Evolutionary conservation across 2,329 filamentous ascomycete genomes (phyloP).

Genomic region (Chrysosporium keratinophilum): DNA sequence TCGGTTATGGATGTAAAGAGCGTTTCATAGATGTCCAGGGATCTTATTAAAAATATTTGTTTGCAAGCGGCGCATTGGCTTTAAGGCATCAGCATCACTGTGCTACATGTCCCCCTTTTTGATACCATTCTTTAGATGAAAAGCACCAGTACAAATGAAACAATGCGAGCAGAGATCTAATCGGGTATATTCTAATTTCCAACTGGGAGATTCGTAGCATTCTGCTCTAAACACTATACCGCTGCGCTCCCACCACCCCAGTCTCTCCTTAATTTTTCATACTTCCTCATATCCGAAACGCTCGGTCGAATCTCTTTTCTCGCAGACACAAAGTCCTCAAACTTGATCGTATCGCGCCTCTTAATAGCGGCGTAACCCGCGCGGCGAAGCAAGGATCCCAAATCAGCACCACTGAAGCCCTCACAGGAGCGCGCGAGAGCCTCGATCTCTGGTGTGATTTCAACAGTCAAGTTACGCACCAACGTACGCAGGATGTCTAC

Average conservation of each 20-base stretch:
- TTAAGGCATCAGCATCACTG: not conserved
- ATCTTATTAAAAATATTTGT: not conserved
- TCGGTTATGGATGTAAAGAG: slow-evolving; percentile 66
- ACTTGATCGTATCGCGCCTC: slow-evolving; percentile 38
- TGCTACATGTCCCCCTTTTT: not conserved
- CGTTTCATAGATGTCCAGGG: not conserved
- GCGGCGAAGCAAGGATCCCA: slow-evolving; percentile 48
- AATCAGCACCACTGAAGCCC: slow-evolving; percentile 64
- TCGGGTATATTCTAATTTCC: slow-evolving; percentile 3
- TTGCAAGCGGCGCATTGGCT: not conserved
- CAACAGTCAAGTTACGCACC: slow-evolving; percentile 41
- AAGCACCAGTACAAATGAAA: not conserved
- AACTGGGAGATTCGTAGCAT: not conserved
- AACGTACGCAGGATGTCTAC: slow-evolving; percentile 73
- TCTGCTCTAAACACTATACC: not conserved
- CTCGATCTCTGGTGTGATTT: slow-evolving; percentile 47
- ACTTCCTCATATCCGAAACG: slow-evolving; percentile 49
- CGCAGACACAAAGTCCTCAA: slow-evolving; percentile 35
- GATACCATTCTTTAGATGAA: not conserved
- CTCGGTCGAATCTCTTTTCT: slow-evolving; percentile 37
- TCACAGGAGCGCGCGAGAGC: slow-evolving; percentile 61
- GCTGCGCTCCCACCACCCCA: slow-evolving; percentile 34
- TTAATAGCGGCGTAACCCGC: slow-evolving; percentile 50
- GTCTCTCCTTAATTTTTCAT: slow-evolving; percentile 44
- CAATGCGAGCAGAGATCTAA: not conserved